Conservation (phyloP, 306 rosid genomes). For the Cicer yamashitae region DNA sequence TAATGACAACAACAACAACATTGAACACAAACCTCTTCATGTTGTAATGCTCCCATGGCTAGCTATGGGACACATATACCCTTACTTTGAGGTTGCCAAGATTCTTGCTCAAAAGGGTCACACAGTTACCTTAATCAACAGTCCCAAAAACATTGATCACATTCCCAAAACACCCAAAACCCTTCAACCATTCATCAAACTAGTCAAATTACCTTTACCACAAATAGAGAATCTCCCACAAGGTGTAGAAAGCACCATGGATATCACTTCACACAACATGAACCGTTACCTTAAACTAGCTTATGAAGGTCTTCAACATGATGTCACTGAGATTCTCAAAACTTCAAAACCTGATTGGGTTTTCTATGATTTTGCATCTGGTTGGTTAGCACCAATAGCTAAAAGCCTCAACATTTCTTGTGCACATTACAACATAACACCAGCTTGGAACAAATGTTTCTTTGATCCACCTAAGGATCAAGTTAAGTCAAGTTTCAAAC, state of each 20-base stretch:
- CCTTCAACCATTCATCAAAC: slow-evolving; percentile 38
- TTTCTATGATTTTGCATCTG: slow-evolving; percentile 54
- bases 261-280: slow-evolving; percentile 40
- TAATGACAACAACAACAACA: background rate
- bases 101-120: slow-evolving; percentile 68
- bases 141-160: slow-evolving; percentile 59
- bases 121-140: slow-evolving; percentile 55
- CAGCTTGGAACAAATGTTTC: slow-evolving; percentile 51
- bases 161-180: slow-evolving; percentile 54
- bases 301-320: slow-evolving; percentile 47
- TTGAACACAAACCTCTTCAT: slow-evolving; percentile 51
- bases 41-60: slow-evolving; percentile 69
- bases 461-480: slow-evolving; percentile 47
- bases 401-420: slow-evolving; percentile 42
- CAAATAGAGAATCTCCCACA: slow-evolving; percentile 45
- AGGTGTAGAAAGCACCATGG: slow-evolving; percentile 58
- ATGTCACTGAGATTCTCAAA: slow-evolving; percentile 45
- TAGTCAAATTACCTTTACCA: slow-evolving; percentile 54
- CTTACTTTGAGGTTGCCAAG: slow-evolving; percentile 58
- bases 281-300: slow-evolving; percentile 50
- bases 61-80: slow-evolving; percentile 66
- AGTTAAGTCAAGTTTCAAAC: background rate
- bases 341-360: slow-evolving; percentile 58
- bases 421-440: slow-evolving; percentile 50
- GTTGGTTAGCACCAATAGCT: slow-evolving; percentile 34